Percentiles rank a stretch among this genome's conserved stretches.
Conservation (phyloP, 2,329 filamentous ascomycete species). For the Alternaria sp. region DNA sequence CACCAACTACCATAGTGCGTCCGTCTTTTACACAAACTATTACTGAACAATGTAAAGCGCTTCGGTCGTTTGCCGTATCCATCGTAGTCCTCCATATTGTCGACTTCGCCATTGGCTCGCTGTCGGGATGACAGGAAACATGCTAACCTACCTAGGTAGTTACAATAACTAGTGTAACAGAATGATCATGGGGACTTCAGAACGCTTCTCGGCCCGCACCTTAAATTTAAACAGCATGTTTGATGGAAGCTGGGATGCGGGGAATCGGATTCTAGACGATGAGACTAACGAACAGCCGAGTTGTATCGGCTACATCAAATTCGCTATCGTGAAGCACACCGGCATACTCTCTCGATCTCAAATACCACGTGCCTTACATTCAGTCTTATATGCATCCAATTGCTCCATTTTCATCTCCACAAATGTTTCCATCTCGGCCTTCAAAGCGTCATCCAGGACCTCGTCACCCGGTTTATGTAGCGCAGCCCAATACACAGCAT, state of each 20-base stretch:
- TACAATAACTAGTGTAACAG: background rate
- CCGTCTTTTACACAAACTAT: background rate
- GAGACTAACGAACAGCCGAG: background rate
- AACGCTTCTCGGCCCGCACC: constrained; percentile 11
- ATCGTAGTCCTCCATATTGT: background rate
- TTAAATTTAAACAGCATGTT: constrained; percentile 4
- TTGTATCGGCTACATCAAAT: background rate
- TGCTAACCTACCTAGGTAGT: background rate
- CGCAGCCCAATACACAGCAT: constrained; percentile 34
- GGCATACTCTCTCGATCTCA: background rate
- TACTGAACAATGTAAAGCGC: background rate
- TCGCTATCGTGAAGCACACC: background rate
- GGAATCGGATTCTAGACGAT: constrained; percentile 1
- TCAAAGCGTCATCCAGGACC: constrained; percentile 5
- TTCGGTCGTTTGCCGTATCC: constrained; percentile 5
- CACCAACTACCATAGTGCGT: background rate
- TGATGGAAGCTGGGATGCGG: constrained; percentile 1
- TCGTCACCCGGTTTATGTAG: constrained; percentile 15
- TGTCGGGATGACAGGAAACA: constrained; percentile 2
- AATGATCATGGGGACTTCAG: constrained; percentile 8
- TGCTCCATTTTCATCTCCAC: constrained; percentile 20
- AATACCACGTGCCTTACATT: background rate
- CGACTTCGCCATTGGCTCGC: constrained; percentile 5
- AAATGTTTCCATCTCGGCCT: constrained; percentile 10
- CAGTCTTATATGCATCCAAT: constrained; percentile 12